Base-by-base conservation (phyloP, 2,329 filamentous ascomycete genomes). In the Alternaria ventricosa region DNA sequence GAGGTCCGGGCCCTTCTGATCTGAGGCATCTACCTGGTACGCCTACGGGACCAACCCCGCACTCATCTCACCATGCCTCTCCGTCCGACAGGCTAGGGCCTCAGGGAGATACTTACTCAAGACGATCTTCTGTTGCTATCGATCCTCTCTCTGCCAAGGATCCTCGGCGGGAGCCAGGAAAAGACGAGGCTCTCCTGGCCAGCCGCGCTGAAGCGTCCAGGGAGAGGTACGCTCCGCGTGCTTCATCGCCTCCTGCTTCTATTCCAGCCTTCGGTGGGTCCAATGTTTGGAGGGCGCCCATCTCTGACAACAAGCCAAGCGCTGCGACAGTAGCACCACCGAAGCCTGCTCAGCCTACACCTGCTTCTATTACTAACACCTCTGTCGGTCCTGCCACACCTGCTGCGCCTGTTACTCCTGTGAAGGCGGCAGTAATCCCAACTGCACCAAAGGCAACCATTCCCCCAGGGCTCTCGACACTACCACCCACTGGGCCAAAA, bases 211-310 rank as follows among this genome's bases (percentile, higher is more conserved):
- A 85, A 62, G 79, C 81, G 8, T 82, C 82, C 2, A 76, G 79
- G 64, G 82, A 84, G 65, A 78, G 82, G 44, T 84, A 84, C 71
- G 80, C 79, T 43, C 80, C 81, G 51, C 82, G 83, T 57, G 78
- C 81, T 55, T 85, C 84, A 18, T 85, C 86, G 11, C 85, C 86
- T 41, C 85, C 84, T 27, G 84, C 85, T 64, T 84, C 85, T 56
- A 85, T 88, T 13, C 86, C 86, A 25, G 85, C 86, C n/a, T 88
- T 87, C 74, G 84, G 84, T 27, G 83, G 82, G 58, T 74, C 81
- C 41, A 80, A 81, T 67, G 81, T 82, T 23, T 83, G 81, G 81
- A 79, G 77, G 65, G 80, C 80, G 25, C 79, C 81, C 6, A 68
- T 76, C 3, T 72, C 76, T 55, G 78, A 80, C 47, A 63, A 63